Base-by-base conservation (phyloP, 805 yeast species). In the Saturnispora serradocipensis region DNA sequence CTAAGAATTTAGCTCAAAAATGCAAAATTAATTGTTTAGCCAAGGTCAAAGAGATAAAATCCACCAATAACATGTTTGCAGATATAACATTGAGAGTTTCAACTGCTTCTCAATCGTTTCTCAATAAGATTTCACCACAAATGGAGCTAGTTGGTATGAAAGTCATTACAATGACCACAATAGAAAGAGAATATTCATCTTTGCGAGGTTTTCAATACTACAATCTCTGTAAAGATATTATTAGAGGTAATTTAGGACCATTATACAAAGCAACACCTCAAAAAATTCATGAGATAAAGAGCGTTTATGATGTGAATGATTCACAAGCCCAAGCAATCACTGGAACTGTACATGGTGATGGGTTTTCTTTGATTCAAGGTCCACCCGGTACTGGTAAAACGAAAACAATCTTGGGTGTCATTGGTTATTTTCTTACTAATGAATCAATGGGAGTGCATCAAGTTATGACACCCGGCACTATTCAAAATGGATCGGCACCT, bases 381-480 rank as follows among this genome's bases (percentile, higher is more conserved):
- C 99, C 99, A 0, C 99, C 99, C 0, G 99, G 99, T 67, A 91
- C 98, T 0, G 99, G 99, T 72, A 93, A 93, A 66, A 95, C 99
- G 1, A 95, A 91, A 64, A 93, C 99, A 0, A 93, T 95, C 68
- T 66, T 93, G 44, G 97, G 97, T 24, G 83, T 91, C 47, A 78
- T 91, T 32, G 97, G 97, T 0, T 80, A 88, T 51, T 80, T 82
- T 54, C 65, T 86, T 43, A 76, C 87, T 0, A 56, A 64, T 25
- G 43, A 43, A 9, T 35, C 49, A 11, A 45, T 48, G 9, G 43
- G 35, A 7, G 45, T 46, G 10, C 51, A 56, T 44, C 50, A 51
- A 22, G 55, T 56, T 16, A 30, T 54, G 36, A 40, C 53, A 48
- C 51, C 53, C 3, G 55, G 58, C 1, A 34, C 52, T 15, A 36